Evolutionary conservation across 1,139 yeast species (phyloP).

Genomic region (Insectozyma bohioensis): DNA sequence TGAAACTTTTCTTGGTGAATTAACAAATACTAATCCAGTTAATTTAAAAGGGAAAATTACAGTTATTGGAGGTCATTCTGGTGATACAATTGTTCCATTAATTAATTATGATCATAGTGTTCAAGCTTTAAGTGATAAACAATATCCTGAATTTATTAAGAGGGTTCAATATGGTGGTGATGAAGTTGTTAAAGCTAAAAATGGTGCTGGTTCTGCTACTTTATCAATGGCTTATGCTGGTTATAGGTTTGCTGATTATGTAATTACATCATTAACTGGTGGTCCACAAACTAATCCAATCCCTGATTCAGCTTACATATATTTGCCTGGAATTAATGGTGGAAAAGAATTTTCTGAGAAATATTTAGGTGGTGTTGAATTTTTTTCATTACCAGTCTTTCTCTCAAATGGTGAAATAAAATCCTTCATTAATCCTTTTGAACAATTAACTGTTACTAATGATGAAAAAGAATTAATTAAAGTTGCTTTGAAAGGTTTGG

Average conservation of each 20-base stretch:
- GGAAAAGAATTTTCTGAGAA: conserved; percentile 46
- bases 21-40: conserved; percentile 30
- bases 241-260: conserved; percentile 58
- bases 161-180: conserved; percentile 79
- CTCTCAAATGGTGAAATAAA: conserved; percentile 51
- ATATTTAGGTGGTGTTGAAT: conserved; percentile 44
- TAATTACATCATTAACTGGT: conserved; percentile 45
- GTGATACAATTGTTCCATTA: conserved; percentile 71
- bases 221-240: conserved; percentile 80
- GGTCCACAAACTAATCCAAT: conserved; percentile 16
- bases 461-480: conserved; percentile 49
- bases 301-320: conserved; percentile 62
- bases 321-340: conserved; percentile 55
- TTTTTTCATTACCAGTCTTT: conserved; percentile 62
- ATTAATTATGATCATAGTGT: conserved; percentile 30
- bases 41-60: conserved; percentile 47
- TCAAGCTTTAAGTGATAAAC: conserved; percentile 23
- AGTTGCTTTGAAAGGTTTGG: conserved; percentile 55
- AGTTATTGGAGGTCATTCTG: conserved; percentile 77
- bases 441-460: conserved; percentile 31
- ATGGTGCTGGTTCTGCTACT: conserved; percentile 78
- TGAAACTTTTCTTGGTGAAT: conserved; percentile 58
- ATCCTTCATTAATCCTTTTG: conserved; percentile 47
- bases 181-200: conserved; percentile 75
- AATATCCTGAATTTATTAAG: conserved; percentile 47